Percentiles rank a stretch among this genome's conserved stretches.
These are phyloP conservation scores for Mucor piriformis DNA, from an alignment of 371 early-diverging fungal species.

Conservation along the genomic window DNA sequence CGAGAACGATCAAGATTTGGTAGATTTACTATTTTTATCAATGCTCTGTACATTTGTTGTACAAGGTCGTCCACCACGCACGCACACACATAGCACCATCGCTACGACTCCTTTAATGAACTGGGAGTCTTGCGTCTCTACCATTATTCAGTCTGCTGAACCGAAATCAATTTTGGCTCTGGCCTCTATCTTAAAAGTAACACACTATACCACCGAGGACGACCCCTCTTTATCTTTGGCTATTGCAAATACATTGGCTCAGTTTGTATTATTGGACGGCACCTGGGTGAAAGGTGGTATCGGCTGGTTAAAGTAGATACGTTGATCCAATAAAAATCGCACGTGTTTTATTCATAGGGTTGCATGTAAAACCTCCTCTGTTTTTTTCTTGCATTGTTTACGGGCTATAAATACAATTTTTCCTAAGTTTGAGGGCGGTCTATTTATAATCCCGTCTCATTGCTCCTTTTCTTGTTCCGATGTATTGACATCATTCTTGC, in stretches of 20 bases:
- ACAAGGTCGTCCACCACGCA: slow-evolving; percentile 31
- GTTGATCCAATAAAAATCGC: too few relatives aligned
- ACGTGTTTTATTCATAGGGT: too few relatives aligned
- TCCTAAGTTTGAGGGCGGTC: too few relatives aligned
- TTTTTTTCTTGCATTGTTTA: too few relatives aligned
- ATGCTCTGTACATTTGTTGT: slow-evolving; percentile 40
- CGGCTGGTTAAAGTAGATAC: slow-evolving; percentile 23
- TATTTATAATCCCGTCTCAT: too few relatives aligned
- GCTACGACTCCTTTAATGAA: not conserved
- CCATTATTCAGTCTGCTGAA: slow-evolving; percentile 30
- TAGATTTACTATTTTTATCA: slow-evolving; percentile 31
- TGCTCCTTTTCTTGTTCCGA: too few relatives aligned
- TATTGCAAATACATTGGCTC: slow-evolving; percentile 27
- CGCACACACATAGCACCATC: not conserved
- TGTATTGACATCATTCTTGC: too few relatives aligned
- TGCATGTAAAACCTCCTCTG: too few relatives aligned
- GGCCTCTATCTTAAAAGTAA: slow-evolving; percentile 24
- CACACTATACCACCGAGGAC: not conserved
- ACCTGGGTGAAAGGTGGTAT: slow-evolving; percentile 36
- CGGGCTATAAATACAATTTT: too few relatives aligned
- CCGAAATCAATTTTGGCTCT: slow-evolving; percentile 32
- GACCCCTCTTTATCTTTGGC: slow-evolving; percentile 17
- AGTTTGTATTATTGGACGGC: slow-evolving; percentile 26
- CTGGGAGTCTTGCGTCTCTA: slow-evolving; percentile 26
- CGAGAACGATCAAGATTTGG: slow-evolving; percentile 9